phyloP scores from a whole-genome alignment of 495 filamentous ascomycete species.

The Melanomma pulvis-pyrius region DNA sequence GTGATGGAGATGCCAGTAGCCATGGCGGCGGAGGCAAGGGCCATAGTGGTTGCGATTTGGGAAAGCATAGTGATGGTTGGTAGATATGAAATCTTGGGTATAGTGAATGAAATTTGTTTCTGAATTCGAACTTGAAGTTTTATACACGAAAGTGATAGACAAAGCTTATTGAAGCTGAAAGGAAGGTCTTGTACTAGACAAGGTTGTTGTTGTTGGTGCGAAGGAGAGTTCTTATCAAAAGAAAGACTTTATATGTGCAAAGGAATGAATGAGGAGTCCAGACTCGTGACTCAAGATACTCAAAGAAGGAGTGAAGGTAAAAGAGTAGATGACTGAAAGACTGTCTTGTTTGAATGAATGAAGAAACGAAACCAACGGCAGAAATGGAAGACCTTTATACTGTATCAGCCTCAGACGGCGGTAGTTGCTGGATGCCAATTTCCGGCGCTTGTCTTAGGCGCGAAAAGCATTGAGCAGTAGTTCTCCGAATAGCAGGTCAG shows the following conservation, averaged over 20 bases:
- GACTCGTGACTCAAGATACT: no score
- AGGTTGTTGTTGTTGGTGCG: no score
- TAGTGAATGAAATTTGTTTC: not conserved
- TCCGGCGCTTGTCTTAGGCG: not conserved
- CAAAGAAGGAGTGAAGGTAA: not conserved
- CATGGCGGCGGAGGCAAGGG: slow-evolving; percentile 11
- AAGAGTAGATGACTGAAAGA: not conserved
- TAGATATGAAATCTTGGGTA: not conserved
- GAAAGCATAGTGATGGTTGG: slow-evolving; percentile 9
- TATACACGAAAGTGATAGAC: no score
- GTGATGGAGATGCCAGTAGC: slow-evolving; percentile 17
- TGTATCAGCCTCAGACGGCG: not conserved
- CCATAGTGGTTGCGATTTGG: slow-evolving; percentile 7
- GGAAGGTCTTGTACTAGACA: no score
- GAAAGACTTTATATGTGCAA: not conserved
- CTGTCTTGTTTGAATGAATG: not conserved
- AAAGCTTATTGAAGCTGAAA: no score
- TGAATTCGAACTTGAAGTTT: no score
- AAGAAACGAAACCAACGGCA: not conserved
- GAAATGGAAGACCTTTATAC: not conserved
- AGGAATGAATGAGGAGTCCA: not conserved
- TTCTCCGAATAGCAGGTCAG: not conserved
- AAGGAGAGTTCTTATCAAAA: not conserved
- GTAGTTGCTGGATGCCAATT: not conserved
- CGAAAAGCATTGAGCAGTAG: not conserved